Evolutionary conservation across 2,329 filamentous ascomycete species (phyloP), one percentile per base, ranked within the genome.

Genomic region (Davidsoniella virescens): DNA sequence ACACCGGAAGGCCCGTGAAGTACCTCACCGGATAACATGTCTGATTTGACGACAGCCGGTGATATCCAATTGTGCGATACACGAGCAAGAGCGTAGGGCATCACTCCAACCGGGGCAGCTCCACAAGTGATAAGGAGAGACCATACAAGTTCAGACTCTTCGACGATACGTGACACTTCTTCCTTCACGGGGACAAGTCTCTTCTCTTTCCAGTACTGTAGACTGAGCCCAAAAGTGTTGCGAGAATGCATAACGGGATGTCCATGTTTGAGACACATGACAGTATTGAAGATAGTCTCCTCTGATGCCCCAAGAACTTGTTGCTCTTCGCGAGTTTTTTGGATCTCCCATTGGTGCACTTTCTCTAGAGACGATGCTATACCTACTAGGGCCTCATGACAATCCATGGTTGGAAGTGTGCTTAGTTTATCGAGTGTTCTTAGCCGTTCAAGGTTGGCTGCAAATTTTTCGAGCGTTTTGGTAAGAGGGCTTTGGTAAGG

Each of bases 181-280:
- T 63, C 62, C 44, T 56, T 62, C 2, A 58, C 60, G 2, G 60
- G 64, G 14, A 76, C 62, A 44, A 73, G 68, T 44, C 75, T 70
- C 50, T 70, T 67, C 57, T 81, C 72, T 62, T 77, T 80, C 85
- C 85, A 92, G 61, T 90, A 93, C 55, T 87, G 81, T 38, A 92
- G 58, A 45, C 75, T 77, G 51, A 90, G 65, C 1, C 86, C 86
- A 23, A 90, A 67, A 46, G 72, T 74, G 18, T 73, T 72, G 47
- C 77, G 70, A 12, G 73, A 72, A 63, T 92, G 83, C 73, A 90
- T 82, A 26, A 72, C 66, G 0, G 85, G 84, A 26, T 71, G 71
- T 2, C 85, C 85, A 60, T 83, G 82, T 55, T 73, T 77, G 51
- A 75, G 76, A 60, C 82, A 87, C 63, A 86, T 72, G 44, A 77